Evolutionary conservation across 2,329 filamentous ascomycete genomes (phyloP), one percentile per base, ranked within the genome.

Genomic region (Fusarium sp.): DNA sequence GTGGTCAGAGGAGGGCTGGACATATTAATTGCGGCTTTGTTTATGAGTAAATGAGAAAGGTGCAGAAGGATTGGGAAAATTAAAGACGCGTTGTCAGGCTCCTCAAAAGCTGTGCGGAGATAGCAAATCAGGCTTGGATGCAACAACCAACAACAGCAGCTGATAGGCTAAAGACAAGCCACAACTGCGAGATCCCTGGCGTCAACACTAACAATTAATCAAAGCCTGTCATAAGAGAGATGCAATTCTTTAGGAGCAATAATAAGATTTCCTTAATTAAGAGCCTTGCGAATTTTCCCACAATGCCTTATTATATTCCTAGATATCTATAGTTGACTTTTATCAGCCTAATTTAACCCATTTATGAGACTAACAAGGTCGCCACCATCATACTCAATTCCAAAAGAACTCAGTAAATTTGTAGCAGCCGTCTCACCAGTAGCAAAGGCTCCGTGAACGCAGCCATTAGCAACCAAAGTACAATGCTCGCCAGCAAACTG

Each of bases 331-430:
- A 22, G 8, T 22, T 22, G 13, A 22, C 0, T 14, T 12, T 15
- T 4, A 50, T 32, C 20, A 0, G 20, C 13, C 9, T 50, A 53
- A 53, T 36, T 36, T 26, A 14, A 26, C 5, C 12, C 6, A 53
- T 53, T 53, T 53, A 53, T 36, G 3, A 53, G 51, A 55, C 51
- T 41, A 22, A 55, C 36, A 18, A 55, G 14, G 35, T 55, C 51
- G 14, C 51, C 51, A 14, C 51, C 51, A 39, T 55, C 24, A 39
- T 55, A 55, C 12, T 30, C 9, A 8, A 55, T 39, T 41, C 51
- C 51, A 30, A 55, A 55, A 3, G 51, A 38, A 39, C 14, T n/a
- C 13, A 55, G 20, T 2, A 55, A n/a, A 5, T 55, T 55, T 3
- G 36, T 41, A 4, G 51, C 51, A 41, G 51, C 36, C 8, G 51